These are phyloP conservation scores for Backusella liffmaniae DNA, from an alignment of 192 early-diverging fungal genomes.

Conservation along the genomic window DNA sequence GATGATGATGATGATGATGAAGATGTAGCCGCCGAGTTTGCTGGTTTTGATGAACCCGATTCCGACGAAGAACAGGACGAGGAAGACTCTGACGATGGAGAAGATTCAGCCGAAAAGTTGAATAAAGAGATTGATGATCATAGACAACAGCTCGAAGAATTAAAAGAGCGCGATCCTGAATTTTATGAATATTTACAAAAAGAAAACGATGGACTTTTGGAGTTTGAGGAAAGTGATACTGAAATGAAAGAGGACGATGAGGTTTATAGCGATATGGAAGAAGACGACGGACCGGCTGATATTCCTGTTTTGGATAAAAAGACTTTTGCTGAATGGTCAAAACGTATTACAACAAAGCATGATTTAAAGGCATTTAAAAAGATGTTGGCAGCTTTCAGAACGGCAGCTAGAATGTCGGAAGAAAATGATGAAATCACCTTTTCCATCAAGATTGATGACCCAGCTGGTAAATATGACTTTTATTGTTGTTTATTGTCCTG, in stretches of 20 bases:
- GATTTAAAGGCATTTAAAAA: constrained; percentile 70
- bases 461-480: constrained; percentile 24
- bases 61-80: constrained; percentile 45
- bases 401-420: constrained; percentile 75
- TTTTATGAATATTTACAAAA: constrained; percentile 92
- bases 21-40: constrained; percentile 44
- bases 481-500: neutral
- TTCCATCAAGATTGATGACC: constrained; percentile 71
- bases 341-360: constrained; percentile 53
- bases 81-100: constrained; percentile 45
- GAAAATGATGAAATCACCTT: constrained; percentile 50
- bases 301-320: constrained; percentile 61
- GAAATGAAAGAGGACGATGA: constrained; percentile 44
- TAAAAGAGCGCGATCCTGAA: constrained; percentile 85
- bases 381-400: constrained; percentile 82
- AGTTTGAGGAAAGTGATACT: constrained; percentile 65
- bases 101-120: constrained; percentile 52
- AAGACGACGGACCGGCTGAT: constrained; percentile 15
- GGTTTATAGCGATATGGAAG: constrained; percentile 11
- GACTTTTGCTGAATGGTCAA: constrained; percentile 76
- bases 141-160: constrained; percentile 79
- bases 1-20: constrained; percentile 58
- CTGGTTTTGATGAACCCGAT: constrained; percentile 46
- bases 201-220: constrained; percentile 81
- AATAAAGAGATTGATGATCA: constrained; percentile 61